Evolutionary conservation across 2,329 filamentous ascomycete species (phyloP).

Genomic region (Diaporthe sp.): DNA sequence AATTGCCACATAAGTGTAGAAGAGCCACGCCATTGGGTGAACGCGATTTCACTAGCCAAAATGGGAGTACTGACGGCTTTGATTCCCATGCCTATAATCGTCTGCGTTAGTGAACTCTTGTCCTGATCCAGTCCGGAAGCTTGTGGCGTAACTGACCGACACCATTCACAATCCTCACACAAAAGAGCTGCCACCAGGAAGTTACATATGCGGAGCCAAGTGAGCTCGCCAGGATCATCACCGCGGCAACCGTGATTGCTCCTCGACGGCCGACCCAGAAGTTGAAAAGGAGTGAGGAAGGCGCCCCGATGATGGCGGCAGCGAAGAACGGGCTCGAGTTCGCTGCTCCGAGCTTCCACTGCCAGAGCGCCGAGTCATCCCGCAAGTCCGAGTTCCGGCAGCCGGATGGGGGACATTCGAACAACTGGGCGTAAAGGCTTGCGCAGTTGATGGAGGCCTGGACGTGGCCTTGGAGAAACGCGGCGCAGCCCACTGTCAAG

Average conservation of each 20-base stretch:
- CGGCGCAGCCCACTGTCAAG: constrained; percentile 57
- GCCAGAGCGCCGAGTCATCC: constrained; percentile 35
- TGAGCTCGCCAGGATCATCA: constrained; percentile 55
- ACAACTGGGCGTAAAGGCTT: constrained; percentile 46
- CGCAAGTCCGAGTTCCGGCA: not conserved
- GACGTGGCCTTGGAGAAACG: constrained; percentile 59
- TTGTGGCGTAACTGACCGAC: constrained; percentile 47
- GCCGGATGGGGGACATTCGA: not conserved
- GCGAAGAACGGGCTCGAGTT: constrained; percentile 56
- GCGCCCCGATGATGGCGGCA: constrained; percentile 54
- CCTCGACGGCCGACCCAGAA: constrained; percentile 55
- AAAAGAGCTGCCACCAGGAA: constrained; percentile 50
- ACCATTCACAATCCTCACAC: constrained; percentile 53
- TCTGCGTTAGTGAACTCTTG: not conserved
- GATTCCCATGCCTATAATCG: constrained; percentile 57
- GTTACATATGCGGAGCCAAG: constrained; percentile 51
- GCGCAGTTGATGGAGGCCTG: constrained; percentile 59
- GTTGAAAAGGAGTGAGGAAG: constrained; percentile 55
- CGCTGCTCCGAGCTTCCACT: constrained; percentile 55
- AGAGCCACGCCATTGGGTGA: constrained; percentile 61
- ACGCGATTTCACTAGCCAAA: constrained; percentile 59
- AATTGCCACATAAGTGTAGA: constrained; percentile 62
- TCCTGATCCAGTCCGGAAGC: no score
- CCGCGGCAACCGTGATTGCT: constrained; percentile 54
- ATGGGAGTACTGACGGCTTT: constrained; percentile 63